These are phyloP conservation scores for Sphagnum fallax DNA, from an alignment of 228 moss, liverwort and hornwort genomes.

Conservation along the genomic window DNA sequence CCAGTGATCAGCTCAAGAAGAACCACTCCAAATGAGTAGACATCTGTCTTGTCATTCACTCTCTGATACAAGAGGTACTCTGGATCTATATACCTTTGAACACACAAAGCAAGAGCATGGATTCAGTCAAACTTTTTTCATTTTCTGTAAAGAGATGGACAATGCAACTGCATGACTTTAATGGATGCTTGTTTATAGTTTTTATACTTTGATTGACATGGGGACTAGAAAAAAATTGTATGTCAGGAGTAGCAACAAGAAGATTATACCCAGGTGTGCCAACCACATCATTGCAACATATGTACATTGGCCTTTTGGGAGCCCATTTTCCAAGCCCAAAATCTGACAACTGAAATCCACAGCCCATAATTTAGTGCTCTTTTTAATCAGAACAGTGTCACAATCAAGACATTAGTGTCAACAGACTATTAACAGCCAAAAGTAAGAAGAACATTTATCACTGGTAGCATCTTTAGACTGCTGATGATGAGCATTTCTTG, in stretches of 20 bases:
- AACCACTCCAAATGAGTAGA: slow-evolving; percentile 85
- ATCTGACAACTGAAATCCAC: slow-evolving; percentile 61
- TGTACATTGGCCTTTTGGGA: slow-evolving; percentile 62
- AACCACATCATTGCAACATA: slow-evolving; percentile 78
- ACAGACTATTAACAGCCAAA: no score
- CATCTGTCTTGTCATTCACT: slow-evolving; percentile 88
- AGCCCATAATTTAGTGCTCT: slow-evolving; percentile 3
- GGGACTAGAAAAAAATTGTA: no score
- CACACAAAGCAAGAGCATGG: not conserved
- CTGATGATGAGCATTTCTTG: not conserved
- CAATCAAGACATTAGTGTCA: no score
- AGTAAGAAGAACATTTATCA: no score
- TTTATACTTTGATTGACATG: no score
- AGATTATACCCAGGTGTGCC: slow-evolving; percentile 80
- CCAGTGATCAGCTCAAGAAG: slow-evolving; percentile 87
- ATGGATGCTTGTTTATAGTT: no score
- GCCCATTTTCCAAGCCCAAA: slow-evolving; percentile 98
- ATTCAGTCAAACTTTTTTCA: no score
- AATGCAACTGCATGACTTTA: no score
- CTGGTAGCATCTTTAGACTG: no score
- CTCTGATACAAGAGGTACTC: slow-evolving; percentile 96
- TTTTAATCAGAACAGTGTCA: not conserved
- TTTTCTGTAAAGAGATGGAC: no score
- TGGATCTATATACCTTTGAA: slow-evolving; percentile 77
- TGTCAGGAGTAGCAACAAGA: no score